Evolutionary conservation across 2,329 filamentous ascomycete species (phyloP), one percentile per base, ranked within the genome.

Genomic region (Rutstroemia sydowiana): DNA sequence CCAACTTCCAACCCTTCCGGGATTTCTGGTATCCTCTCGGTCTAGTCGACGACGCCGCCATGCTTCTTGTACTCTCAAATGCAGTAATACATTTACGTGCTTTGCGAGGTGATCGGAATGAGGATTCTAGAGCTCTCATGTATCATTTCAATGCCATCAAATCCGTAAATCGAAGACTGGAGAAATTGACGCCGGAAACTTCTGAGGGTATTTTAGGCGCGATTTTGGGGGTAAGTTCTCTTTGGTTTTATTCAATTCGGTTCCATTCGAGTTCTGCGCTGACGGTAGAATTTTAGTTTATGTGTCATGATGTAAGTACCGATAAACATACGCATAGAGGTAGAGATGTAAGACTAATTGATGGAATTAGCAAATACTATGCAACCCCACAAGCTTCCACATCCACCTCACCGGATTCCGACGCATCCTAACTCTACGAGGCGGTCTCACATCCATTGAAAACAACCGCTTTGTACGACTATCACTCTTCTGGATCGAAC

Each of bases 261-360:
- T 23, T 32, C 30, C 7, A 7, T 32, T 13, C 13, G 13, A 7
- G 13, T 32, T 13, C 13, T 32, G 13, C 13, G 30, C 30, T 32
- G 30, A 32, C 13, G 30, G 13, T 32, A 20, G 18, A 16, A 37
- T 13, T 16, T 20, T 30, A 48, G 46, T 48, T 48, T 8, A 42
- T 48, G 36, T 48, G 46, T 14, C 46, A 48, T 18, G 46, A 48
- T 16, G 46, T 48, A 48, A n/a, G 34, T 41, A 11, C 13, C 34
- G 30, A 32, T 7, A 7, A 32, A 32, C 13, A 32, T 13, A 32
- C 13, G 6, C 7, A 7, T 7, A 7, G 6, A 32, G 6, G 6
- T 7, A 32, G 13, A 13, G 13, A 7, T 32, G 13, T 32, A 7
- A 32, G 13, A 32, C 30, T 32, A 13, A 32, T 7, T 13, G 7